Base-by-base conservation (phyloP, 1,284 basidiomycete genomes). In the Cystobasidium sp. region DNA sequence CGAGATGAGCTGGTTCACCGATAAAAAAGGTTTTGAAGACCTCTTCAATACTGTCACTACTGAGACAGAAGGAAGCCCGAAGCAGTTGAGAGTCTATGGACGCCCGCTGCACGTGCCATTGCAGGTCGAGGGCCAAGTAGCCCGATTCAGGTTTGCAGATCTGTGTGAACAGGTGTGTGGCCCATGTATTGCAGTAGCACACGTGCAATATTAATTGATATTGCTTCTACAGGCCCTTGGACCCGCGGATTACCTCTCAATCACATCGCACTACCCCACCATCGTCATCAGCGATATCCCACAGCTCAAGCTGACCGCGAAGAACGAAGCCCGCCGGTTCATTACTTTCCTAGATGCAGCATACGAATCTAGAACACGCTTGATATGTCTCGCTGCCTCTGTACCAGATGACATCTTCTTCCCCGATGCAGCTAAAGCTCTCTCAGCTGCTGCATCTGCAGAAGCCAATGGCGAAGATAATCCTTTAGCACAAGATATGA, bases 321-420 rank as follows among this genome's bases (percentile, higher is more conserved):
- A 90, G 83, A 89, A 91, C 80, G 87, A 90, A 82, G 89, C 89
- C 3, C 82, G 89, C 12, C 83, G 89, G 3, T 86, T 91, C 80
- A 91, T 91, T 79, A 90, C 88, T 14, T 84, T 91, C 67, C 86
- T 91, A 52, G 90, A 91, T 78, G 89, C 89, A 0, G 82, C 90
- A 3, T 83, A 80, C 74, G 80, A 80, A 51, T 74, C 78, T 12
- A 78, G 79, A 65, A 78, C 77, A 1, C 76, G 78, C 14, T 58
- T 80, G 1, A 75, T 80, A 37, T 78, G 74, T 10, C 70, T 59
- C 20, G 80, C 80, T 18, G 76, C 75, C n/a, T 76, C 76, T 9
- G 18, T 59, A 1, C 86, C 87, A 1, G 86, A 88, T 62, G 82
- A 85, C 14, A 78, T 80, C 56, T 80, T 80, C 75, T 80, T 80